phyloP scores from a whole-genome alignment of 495 filamentous ascomycete genomes.

The Penicillium ochrochloron region DNA sequence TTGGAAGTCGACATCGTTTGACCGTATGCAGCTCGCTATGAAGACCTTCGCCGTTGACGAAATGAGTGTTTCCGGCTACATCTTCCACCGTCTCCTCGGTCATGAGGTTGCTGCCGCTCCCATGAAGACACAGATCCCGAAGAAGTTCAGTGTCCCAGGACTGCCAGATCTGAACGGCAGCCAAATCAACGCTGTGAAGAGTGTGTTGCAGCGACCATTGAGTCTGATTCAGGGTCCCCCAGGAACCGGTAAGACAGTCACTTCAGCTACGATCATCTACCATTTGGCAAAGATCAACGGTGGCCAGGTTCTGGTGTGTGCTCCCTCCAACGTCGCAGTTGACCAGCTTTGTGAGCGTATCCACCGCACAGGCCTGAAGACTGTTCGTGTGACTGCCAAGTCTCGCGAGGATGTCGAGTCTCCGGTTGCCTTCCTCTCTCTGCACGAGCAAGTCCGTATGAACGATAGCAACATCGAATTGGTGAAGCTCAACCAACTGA shows the following conservation, averaged over 20 bases:
- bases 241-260: slow-evolving; percentile 98
- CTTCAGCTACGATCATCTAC: slow-evolving; percentile 98
- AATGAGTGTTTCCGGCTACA: slow-evolving; percentile 97
- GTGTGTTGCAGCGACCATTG: slow-evolving; percentile 87
- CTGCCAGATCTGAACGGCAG: slow-evolving; percentile 94
- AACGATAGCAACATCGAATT: slow-evolving; percentile 95
- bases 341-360: slow-evolving; percentile 99
- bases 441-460: slow-evolving; percentile 97
- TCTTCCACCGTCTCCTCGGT: slow-evolving; percentile 95
- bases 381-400: slow-evolving; percentile 97
- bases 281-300: slow-evolving; percentile 95
- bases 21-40: slow-evolving; percentile 99
- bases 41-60: slow-evolving; percentile 99
- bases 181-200: slow-evolving; percentile 97
- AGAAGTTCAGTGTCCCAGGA: slow-evolving; percentile 95
- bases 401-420: slow-evolving; percentile 98
- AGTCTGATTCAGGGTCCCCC: slow-evolving; percentile 97
- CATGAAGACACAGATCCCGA: slow-evolving; percentile 95
- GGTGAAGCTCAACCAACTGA: slow-evolving; percentile 87
- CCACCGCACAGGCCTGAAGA: slow-evolving; percentile 91
- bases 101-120: slow-evolving; percentile 95
- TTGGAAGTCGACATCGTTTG: slow-evolving; percentile 99
- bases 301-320: slow-evolving; percentile 94
- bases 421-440: slow-evolving; percentile 88
- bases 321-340: slow-evolving; percentile 97